Base-by-base conservation (phyloP, 768 basidiomycete species). In the Xanthoconium purpureum region DNA sequence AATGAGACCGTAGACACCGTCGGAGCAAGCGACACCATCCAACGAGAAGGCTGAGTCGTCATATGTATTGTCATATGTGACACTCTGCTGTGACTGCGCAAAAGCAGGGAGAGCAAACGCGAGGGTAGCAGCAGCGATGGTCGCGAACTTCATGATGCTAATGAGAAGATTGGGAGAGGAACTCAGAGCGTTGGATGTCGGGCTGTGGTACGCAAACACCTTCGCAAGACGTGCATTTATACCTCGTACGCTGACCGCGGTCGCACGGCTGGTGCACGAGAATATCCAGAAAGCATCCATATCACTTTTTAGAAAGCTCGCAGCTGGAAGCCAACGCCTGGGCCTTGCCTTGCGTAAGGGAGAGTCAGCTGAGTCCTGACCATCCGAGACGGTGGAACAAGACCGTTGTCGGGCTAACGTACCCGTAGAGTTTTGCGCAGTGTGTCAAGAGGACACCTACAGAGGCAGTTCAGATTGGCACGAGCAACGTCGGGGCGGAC, bases 1-100 rank as follows among this genome's bases (percentile, higher is more conserved):
- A 6, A 64, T 46, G 40, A 75, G 68, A 11, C 72, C 73, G 40
- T 75, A 56, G 15, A 30, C 2, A 12, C 74, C 75, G 39, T 71
- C 14, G 2, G 75, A 74, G 48, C 74, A 75, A 1, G 75, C 66
- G 36, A 74, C 55, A 1, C 28, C 20, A 7, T 50, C 0, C 45
- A 71, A 61, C 6, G 67, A 50, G 18, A 51, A 39, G 28, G 49
- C 37, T 20, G 64, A 7, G 3, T 70, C 48, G 57, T 72, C 74
- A 54, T 73, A 76, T 29, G 51, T 60, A 9, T 37, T 61, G 60
- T 75, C 72, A 45, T 69, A 74, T 46, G 70, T 63, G n/a, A 73
- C 55, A 5, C 28, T 60, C 45, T 59, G 2, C 0, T 46, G 36
- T 11, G 47, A 40, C 40, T 61, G 57, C 28, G 64, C 57, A 37